These are phyloP conservation scores for Pythium sukuiense DNA, from an alignment of 352 stramenopile species.

Conservation along the genomic window DNA sequence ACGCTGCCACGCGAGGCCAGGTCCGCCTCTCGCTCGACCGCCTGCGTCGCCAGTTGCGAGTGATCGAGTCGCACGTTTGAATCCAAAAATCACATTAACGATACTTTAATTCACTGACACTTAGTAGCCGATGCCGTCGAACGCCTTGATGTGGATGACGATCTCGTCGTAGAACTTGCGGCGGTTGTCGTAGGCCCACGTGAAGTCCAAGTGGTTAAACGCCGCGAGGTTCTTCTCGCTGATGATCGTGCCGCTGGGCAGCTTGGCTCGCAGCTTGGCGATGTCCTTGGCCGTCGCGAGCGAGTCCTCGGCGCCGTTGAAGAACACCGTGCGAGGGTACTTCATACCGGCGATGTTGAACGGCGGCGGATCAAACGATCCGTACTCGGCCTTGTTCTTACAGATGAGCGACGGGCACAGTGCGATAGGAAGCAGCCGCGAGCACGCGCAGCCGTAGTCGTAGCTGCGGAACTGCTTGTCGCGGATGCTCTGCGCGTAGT, in stretches of 20 bases:
- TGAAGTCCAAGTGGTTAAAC: constrained; percentile 76
- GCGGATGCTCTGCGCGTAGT: constrained; percentile 65
- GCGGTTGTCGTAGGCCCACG: constrained; percentile 59
- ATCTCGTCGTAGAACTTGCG: constrained; percentile 59
- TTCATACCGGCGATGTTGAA: constrained; percentile 45
- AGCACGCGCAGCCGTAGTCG: constrained; percentile 59
- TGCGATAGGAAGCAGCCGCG: constrained; percentile 33
- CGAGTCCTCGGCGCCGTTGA: constrained; percentile 50
- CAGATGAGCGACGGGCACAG: constrained; percentile 47
- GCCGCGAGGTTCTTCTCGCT: constrained; percentile 37
- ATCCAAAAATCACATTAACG: no score
- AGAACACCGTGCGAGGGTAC: constrained; percentile 56
- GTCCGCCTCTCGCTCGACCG: background rate
- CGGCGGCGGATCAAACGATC: constrained; percentile 35
- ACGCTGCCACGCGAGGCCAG: background rate
- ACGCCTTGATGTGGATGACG: constrained; percentile 52
- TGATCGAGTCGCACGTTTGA: background rate
- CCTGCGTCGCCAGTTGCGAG: constrained; percentile 1
- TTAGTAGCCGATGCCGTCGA: constrained; percentile 53
- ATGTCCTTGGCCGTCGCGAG: constrained; percentile 49
- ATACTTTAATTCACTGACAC: background rate
- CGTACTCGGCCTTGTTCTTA: constrained; percentile 60
- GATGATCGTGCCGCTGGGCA: constrained; percentile 52
- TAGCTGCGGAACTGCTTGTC: constrained; percentile 57
- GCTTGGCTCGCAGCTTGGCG: constrained; percentile 38